Evolutionary conservation across 352 stramenopile species (phyloP).

Genomic region (Blastocystis sp.): DNA sequence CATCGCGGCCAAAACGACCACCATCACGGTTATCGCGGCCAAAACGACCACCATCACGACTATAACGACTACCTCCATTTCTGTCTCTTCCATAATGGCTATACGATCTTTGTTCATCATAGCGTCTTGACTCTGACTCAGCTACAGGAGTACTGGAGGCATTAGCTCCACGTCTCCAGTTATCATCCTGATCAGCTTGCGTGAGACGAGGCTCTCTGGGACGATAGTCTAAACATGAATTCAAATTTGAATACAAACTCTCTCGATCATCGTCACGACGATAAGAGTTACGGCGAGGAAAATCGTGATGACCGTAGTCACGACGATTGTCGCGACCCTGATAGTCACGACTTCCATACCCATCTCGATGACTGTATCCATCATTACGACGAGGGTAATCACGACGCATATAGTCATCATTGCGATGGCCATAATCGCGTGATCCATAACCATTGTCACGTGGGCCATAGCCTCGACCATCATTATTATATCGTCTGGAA

Average conservation of each 20-base stretch:
- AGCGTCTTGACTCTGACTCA: not conserved
- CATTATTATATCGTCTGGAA: not conserved
- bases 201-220: conserved; percentile 6
- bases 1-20: not conserved
- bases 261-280: not conserved
- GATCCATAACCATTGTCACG: not conserved
- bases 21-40: not conserved
- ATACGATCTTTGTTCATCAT: not conserved
- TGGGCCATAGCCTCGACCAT: too few relatives aligned
- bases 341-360: not conserved
- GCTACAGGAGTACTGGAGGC: not conserved
- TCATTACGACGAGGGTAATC: not conserved
- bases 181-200: not conserved
- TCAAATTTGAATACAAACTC: not conserved
- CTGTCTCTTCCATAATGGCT: not conserved
- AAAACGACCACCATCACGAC: not conserved
- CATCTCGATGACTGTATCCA: not conserved
- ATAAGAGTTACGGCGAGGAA: not conserved
- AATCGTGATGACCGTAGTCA: not conserved
- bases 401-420: not conserved
- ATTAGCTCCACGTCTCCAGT: conserved; percentile 10
- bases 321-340: not conserved
- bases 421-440: not conserved
- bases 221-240: not conserved
- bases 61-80: not conserved